A percentile compares a stretch with the other conserved stretches of the same genome.
Evolutionary conservation across 495 filamentous ascomycete species (phyloP).

Genomic region (Penicillium egyptiacum): DNA sequence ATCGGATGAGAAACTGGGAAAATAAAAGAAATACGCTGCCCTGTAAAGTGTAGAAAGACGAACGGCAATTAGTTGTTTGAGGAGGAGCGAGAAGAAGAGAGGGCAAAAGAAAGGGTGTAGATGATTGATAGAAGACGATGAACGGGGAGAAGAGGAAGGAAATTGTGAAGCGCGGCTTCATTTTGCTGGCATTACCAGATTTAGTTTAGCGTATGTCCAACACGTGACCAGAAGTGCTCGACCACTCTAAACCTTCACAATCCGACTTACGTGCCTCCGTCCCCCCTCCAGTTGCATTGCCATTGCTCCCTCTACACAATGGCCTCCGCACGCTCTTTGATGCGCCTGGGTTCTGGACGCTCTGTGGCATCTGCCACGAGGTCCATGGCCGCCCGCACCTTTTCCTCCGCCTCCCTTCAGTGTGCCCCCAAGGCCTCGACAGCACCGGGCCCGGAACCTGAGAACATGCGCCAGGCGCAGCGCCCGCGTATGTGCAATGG

Average conservation of each 20-base stretch:
- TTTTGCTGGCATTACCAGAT: constrained; percentile 44
- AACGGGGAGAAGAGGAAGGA: constrained; percentile 34
- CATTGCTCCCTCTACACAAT: constrained; percentile 39
- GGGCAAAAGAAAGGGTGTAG: constrained; percentile 17
- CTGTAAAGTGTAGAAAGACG: constrained; percentile 16
- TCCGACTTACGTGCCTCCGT: constrained; percentile 34
- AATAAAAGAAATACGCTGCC: constrained; percentile 21
- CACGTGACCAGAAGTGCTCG: constrained; percentile 31
- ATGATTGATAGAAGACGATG: constrained; percentile 23
- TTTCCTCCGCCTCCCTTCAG: constrained; percentile 56
- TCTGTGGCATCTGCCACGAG: constrained; percentile 60
- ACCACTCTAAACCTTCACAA: constrained; percentile 37
- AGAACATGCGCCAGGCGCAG: constrained; percentile 68
- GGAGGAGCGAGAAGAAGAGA: constrained; percentile 17
- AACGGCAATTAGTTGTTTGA: constrained; percentile 14
- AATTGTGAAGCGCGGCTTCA: constrained; percentile 41
- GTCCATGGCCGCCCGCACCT: constrained; percentile 52
- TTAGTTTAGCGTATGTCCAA: constrained; percentile 26
- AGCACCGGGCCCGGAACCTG: constrained; percentile 39
- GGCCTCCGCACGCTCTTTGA: constrained; percentile 59
- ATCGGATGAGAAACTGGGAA: constrained; percentile 24
- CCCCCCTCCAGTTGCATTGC: constrained; percentile 24
- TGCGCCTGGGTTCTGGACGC: constrained; percentile 64
- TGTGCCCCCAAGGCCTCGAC: constrained; percentile 55
- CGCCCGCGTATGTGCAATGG: constrained; percentile 55